Evolutionary conservation across 768 basidiomycete genomes (phyloP).

Genomic region (Rhizopogon sp.): DNA sequence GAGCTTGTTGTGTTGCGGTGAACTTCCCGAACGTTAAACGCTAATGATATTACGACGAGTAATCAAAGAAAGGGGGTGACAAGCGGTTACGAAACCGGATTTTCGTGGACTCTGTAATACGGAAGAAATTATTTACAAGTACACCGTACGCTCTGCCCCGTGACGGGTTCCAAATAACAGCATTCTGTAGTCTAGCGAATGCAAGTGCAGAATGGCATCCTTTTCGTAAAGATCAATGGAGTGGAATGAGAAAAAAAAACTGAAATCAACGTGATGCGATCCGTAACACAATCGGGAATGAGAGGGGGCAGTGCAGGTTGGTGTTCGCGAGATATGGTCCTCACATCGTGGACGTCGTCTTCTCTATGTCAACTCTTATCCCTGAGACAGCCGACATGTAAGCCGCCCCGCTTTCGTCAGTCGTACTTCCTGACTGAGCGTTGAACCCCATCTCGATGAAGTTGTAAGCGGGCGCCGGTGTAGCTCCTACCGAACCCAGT

Average conservation of each 20-base stretch:
- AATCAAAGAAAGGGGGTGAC: background rate
- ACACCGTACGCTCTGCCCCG: constrained; percentile 1
- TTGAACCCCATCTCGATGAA: constrained; percentile 35
- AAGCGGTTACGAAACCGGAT: background rate
- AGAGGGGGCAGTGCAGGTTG: background rate
- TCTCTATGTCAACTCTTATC: constrained; percentile 61
- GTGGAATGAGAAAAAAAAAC: constrained; percentile 17
- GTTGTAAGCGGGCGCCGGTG: constrained; percentile 48
- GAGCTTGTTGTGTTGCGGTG: too few species aligned
- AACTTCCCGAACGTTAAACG: too few species aligned
- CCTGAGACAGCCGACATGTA: constrained; percentile 25
- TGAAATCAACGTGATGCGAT: constrained; percentile 22
- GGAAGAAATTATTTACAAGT: constrained; percentile 1
- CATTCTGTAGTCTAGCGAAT: constrained; percentile 17
- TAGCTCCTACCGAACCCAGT: constrained; percentile 28
- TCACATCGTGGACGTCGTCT: constrained; percentile 47
- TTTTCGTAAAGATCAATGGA: constrained; percentile 5
- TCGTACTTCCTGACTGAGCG: constrained; percentile 11
- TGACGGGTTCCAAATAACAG: background rate
- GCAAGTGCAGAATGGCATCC: constrained; percentile 10
- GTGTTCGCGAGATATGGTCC: background rate
- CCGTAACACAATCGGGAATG: constrained; percentile 10
- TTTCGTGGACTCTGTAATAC: background rate
- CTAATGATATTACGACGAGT: background rate
- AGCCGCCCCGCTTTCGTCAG: constrained; percentile 18